phyloP scores from a whole-genome alignment of 129 eudicot species.

The Artemisia argyi region DNA sequence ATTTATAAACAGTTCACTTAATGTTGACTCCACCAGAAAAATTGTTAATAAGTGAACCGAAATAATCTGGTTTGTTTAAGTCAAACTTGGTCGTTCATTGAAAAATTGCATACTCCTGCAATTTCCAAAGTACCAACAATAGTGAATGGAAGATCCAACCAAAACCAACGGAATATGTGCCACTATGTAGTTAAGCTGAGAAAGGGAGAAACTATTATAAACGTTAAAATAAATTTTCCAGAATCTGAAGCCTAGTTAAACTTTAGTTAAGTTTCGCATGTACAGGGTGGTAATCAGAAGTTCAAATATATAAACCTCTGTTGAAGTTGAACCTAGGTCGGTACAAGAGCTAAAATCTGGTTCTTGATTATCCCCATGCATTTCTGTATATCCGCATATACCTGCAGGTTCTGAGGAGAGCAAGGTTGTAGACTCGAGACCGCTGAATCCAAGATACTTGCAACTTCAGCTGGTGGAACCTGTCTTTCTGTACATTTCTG shows the following conservation, averaged over 20 bases:
- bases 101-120: neutral
- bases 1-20: too few species aligned
- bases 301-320: too few species aligned
- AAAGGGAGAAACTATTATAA: slow-evolving; percentile 9
- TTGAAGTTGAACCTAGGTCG: slow-evolving; percentile 41
- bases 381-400: slow-evolving; percentile 81
- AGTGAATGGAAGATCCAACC: slow-evolving; percentile 13
- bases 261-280: slow-evolving; percentile 11
- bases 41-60: neutral
- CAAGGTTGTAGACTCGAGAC: slow-evolving; percentile 78
- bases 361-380: slow-evolving; percentile 84
- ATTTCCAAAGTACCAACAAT: neutral
- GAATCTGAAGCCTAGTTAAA: slow-evolving; percentile 11
- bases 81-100: neutral
- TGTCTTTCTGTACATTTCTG: slow-evolving; percentile 93
- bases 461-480: slow-evolving; percentile 91
- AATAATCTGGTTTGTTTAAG: neutral
- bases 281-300: slow-evolving; percentile 13
- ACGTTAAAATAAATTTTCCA: neutral
- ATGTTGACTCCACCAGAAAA: too few species aligned
- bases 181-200: neutral
- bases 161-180: neutral
- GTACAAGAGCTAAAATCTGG: slow-evolving; percentile 87
- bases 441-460: slow-evolving; percentile 81
- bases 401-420: slow-evolving; percentile 68